Evolutionary conservation across 495 filamentous ascomycete genomes (phyloP), one percentile per base, ranked within the genome.

Genomic region (Podospora tetraspora): DNA sequence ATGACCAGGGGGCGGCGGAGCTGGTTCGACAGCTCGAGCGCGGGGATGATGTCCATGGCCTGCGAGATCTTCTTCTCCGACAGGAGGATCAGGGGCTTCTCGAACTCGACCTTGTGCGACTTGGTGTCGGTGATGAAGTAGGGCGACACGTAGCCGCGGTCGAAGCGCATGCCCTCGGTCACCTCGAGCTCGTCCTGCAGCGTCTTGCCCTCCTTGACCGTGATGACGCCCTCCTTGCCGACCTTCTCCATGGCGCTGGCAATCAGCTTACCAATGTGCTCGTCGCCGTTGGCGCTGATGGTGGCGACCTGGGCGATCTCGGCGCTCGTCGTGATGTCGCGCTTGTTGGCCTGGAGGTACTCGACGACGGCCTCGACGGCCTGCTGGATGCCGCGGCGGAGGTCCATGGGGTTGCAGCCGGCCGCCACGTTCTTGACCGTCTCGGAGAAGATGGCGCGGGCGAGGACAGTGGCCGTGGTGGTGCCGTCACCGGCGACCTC

Each of bases 81-180:
- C 57, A 99, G 91, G 25, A 99, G 90, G 81, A 99, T 93, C 73
- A 99, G 84, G 71, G 95, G 95, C 88, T 98, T 98, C 90, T 99
- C 95, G 73, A 98, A 98, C 85, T 98, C 95, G 65, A 97, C 92
- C 89, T 98, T 99, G 80, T 96, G 92, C 60, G 94, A 76, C 89
- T 99, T 99, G 86, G 93, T 83, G 77, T 99, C 95, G 82, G 95
- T 99, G 86, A 98, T 98, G 88, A 99, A 99, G 89, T 99, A 99
- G 73, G 95, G 92, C 56, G 95, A 99, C 76, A 97, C 95, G 82
- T 88, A 99, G 66, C 95, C 95, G 74, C 95, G 93, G 86, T 99
- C 95, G 83, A 99, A 98, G 77, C 93, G 91, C 95, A 99, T 99
- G 81, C 95, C 95, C 88, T 99, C 95, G 27, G 95, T 99, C 68